These are phyloP conservation scores for Thermoascus crustaceus DNA, from an alignment of 2,329 filamentous ascomycete species.

Conservation along the genomic window DNA sequence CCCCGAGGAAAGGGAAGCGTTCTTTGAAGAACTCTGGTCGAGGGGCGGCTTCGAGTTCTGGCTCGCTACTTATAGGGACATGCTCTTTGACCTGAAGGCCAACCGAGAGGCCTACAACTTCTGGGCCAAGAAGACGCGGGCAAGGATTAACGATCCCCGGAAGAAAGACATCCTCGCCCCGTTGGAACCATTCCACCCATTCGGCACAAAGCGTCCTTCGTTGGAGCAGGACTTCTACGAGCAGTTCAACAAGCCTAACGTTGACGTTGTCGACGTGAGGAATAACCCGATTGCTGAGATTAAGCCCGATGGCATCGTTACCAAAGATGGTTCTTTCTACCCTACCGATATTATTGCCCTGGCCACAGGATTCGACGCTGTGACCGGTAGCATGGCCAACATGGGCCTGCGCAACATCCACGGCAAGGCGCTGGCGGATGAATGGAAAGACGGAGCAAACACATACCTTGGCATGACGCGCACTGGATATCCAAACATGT, in stretches of 20 bases:
- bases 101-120: slow-evolving; percentile 50
- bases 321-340: slow-evolving; percentile 28
- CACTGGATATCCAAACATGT: slow-evolving; percentile 39
- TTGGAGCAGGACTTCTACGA: slow-evolving; percentile 47
- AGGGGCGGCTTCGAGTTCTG: slow-evolving; percentile 50
- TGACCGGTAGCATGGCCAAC: slow-evolving; percentile 34
- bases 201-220: slow-evolving; percentile 45
- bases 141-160: slow-evolving; percentile 43
- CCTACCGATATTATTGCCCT: slow-evolving; percentile 36
- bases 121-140: slow-evolving; percentile 46
- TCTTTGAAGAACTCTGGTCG: slow-evolving; percentile 44
- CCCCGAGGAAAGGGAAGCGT: slow-evolving; percentile 41
- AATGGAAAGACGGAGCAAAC: slow-evolving; percentile 30
- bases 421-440: slow-evolving; percentile 24
- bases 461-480: slow-evolving; percentile 37
- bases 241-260: slow-evolving; percentile 38
- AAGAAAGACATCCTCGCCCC: slow-evolving; percentile 48
- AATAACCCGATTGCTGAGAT: slow-evolving; percentile 36
- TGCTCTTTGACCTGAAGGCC: slow-evolving; percentile 38
- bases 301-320: slow-evolving; percentile 32
- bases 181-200: slow-evolving; percentile 44
- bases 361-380: slow-evolving; percentile 39
- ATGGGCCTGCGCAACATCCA: slow-evolving; percentile 32
- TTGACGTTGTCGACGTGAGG: slow-evolving; percentile 40
- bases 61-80: slow-evolving; percentile 49